Base-by-base conservation (phyloP, 805 yeast species). In the Yarrowia divulgata region DNA sequence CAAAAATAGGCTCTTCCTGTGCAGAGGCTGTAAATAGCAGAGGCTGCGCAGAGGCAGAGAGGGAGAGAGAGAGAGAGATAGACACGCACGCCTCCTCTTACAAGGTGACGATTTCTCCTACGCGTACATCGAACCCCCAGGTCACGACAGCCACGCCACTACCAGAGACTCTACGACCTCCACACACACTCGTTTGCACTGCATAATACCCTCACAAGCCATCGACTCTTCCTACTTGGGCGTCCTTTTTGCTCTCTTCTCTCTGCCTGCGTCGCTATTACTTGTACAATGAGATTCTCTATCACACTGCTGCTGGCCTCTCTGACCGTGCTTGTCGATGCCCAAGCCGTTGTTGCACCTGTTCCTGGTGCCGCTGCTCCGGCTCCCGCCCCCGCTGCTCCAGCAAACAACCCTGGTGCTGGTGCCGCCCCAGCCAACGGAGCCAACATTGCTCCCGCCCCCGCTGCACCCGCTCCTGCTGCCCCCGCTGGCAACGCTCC, bases 11-110 rank as follows among this genome's bases (percentile, higher is more conserved):
- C 39, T 54, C 34, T 7, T 35, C 42, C 58, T 52, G 43, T 39
- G 60, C 60, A 39, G 60, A 54, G 32, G 45, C 60, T 54, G 60
- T 54, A 54, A 54, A 54, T 54, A 54, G 45, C 60, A 37, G 60
- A 54, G 45, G 34, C 60, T 54, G 60, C 60, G 60, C 60, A 54
- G 60, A 54, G 60, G 35, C 34, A 54, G 60, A 35, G 42, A 34
- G 54, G 18, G 58, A 37, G 43, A 37, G 39, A 50, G 46, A 43
- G 13, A 18, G 46, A 43, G 13, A 43, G 13, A 18, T 23, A 43
- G 13, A 43, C 60, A 54, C 45, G 60, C 60, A 54, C 45, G 60
- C 60, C 60, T 39, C 60, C 60, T 54, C 37, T 39, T 39, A 19
- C 60, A 14, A 37, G 45, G 60, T 54, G 60, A 54, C 45, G 45